Percentiles rank a stretch among this genome's conserved stretches.
Evolutionary conservation across 345 rosid genomes (phyloP).

Genomic region (Salix arbutifolia): DNA sequence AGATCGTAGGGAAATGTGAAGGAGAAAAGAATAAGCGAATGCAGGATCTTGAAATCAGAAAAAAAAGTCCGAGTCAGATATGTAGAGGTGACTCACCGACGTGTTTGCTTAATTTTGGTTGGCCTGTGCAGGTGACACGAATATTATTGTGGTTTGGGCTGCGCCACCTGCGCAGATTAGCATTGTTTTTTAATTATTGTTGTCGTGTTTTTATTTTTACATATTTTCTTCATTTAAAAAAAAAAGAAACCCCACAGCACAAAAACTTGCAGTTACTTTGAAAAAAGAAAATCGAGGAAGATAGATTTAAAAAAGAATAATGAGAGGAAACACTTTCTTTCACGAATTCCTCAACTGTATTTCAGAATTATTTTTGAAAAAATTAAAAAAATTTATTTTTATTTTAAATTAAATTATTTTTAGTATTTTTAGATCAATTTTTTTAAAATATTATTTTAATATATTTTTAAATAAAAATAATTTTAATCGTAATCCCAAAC

Average conservation of each 20-base stretch:
- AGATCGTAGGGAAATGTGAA: not conserved
- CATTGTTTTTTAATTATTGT: not conserved
- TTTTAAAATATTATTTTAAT: too few relatives aligned
- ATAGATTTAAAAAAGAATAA: too few relatives aligned
- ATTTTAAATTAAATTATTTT: too few relatives aligned
- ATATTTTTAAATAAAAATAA: too few relatives aligned
- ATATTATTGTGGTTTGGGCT: not conserved
- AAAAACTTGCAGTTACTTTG: not conserved
- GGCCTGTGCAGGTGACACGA: not conserved
- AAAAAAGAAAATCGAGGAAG: too few relatives aligned
- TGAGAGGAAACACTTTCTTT: too few relatives aligned
- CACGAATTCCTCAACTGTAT: too few relatives aligned
- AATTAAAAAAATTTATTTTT: too few relatives aligned
- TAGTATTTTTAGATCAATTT: too few relatives aligned
- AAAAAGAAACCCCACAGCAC: not conserved
- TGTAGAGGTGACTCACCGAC: constrained; percentile 1
- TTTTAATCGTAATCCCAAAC: too few relatives aligned
- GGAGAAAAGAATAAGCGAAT: too few relatives aligned
- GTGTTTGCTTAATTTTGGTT: not conserved
- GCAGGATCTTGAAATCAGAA: not conserved
- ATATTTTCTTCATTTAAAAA: not conserved
- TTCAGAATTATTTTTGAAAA: too few relatives aligned
- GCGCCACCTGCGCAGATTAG: constrained; percentile 11
- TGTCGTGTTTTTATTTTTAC: not conserved
- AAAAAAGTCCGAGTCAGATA: not conserved